A percentile compares a stretch with the other conserved stretches of the same genome.
phyloP scores from a whole-genome alignment of 2,329 filamentous ascomycete species.

The Pseudogymnoascus sp. region DNA sequence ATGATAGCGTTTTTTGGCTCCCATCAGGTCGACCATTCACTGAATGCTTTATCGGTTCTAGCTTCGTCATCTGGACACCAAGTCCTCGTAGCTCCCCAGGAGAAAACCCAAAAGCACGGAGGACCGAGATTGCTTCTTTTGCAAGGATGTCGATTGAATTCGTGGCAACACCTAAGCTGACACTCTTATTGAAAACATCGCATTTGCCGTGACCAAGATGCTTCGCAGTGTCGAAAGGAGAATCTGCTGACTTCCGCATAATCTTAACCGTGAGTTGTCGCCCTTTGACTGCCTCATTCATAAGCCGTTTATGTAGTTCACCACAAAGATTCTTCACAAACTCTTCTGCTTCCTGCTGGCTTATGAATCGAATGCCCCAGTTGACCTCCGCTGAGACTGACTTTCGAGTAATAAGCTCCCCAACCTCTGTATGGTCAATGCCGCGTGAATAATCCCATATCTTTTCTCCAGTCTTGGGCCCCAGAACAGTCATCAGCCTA shows the following conservation, averaged over 20 bases:
- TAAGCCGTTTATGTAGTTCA: conserved; percentile 71
- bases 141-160: conserved; percentile 62
- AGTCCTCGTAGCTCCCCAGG: conserved; percentile 90
- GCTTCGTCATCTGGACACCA: conserved; percentile 86
- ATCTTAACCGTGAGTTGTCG: conserved; percentile 88
- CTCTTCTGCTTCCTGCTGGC: conserved; percentile 83
- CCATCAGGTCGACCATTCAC: conserved; percentile 50
- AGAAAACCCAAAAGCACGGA: conserved; percentile 74
- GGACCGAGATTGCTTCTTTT: conserved; percentile 75
- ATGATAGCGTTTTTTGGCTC: conserved; percentile 72
- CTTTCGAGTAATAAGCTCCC: conserved; percentile 76
- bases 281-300: conserved; percentile 80
- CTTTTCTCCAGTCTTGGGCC: conserved; percentile 87
- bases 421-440: conserved; percentile 78
- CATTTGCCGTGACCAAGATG: conserved; percentile 93
- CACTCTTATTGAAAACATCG: conserved; percentile 86
- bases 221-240: conserved; percentile 84
- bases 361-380: conserved; percentile 94
- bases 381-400: conserved; percentile 96
- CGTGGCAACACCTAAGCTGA: conserved; percentile 74
- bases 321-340: conserved; percentile 79
- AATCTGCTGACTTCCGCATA: conserved; percentile 79
- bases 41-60: conserved; percentile 65
- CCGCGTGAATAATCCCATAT: conserved; percentile 85
- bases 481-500: conserved; percentile 61